Conservation (phyloP, 371 early-diverging fungal genomes). For the Apophysomyces elegans region DNA sequence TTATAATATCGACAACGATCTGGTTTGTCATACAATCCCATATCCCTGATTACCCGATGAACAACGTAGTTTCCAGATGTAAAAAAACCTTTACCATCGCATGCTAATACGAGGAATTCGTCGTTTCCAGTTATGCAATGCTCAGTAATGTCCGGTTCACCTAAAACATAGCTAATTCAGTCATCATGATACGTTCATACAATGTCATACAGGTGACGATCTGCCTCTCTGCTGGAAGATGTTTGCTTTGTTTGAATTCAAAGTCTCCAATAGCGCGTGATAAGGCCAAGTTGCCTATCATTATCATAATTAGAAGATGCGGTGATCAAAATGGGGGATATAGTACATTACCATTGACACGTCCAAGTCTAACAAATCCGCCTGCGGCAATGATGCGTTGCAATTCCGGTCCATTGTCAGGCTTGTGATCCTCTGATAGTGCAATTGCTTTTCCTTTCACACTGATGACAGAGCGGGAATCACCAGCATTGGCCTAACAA, state of each 20-base stretch:
- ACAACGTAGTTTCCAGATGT: background rate
- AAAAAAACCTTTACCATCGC: conserved; percentile 77
- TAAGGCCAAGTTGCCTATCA: conserved; percentile 85
- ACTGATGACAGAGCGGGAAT: conserved; percentile 90
- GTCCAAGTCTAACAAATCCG: conserved; percentile 95
- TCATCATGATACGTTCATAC: conserved; percentile 4
- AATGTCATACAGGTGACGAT: conserved; percentile 77
- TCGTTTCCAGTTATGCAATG: conserved; percentile 69
- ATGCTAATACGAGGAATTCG: conserved; percentile 94
- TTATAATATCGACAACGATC: conserved; percentile 85
- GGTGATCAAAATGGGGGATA: background rate
- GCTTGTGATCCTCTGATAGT: conserved; percentile 94
- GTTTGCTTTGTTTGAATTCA: conserved; percentile 89
- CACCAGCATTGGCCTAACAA: conserved; percentile 89
- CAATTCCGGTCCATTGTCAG: conserved; percentile 78
- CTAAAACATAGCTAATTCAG: conserved; percentile 26
- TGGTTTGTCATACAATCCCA: conserved; percentile 97
- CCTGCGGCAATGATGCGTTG: conserved; percentile 89
- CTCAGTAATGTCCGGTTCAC: conserved; percentile 82
- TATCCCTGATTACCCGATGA: conserved; percentile 63
- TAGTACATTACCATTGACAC: conserved; percentile 84
- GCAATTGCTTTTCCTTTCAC: conserved; percentile 74
- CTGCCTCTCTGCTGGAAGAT: conserved; percentile 82
- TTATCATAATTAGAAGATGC: background rate
- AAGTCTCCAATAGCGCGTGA: conserved; percentile 98